phyloP scores from a whole-genome alignment of 2,329 filamentous ascomycete genomes.

The Trichoderma afroharzianum region DNA sequence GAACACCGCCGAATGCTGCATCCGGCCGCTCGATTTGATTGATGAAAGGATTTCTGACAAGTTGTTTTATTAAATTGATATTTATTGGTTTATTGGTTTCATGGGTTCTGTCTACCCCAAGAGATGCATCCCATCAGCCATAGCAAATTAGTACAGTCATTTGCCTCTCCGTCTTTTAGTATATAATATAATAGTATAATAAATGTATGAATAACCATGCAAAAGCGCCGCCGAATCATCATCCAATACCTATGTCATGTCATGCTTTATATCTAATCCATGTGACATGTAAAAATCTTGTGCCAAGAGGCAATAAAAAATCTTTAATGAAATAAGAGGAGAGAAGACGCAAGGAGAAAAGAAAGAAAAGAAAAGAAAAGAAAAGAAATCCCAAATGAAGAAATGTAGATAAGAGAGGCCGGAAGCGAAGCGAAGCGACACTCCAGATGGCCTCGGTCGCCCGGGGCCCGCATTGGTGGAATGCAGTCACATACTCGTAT shows the following conservation, averaged over 20 bases:
- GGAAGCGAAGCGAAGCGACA: not conserved
- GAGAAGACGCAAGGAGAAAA: not conserved
- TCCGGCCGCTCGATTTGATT: not conserved
- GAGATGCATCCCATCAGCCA: not conserved
- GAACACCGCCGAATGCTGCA: not conserved
- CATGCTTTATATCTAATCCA: conserved; percentile 8
- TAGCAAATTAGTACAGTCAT: not conserved
- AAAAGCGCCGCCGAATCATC: not conserved
- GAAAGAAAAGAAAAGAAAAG: not conserved
- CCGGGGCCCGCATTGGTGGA: conserved; percentile 3
- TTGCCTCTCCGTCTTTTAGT: not conserved
- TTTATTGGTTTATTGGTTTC: not conserved
- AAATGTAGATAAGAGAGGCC: not conserved
- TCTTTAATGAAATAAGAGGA: not conserved
- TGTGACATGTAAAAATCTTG: not conserved
- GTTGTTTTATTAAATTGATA: not conserved
- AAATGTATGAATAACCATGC: not conserved
- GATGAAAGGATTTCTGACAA: not conserved
- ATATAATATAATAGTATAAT: not conserved
- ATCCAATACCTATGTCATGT: not conserved
- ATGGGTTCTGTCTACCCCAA: conserved; percentile 5
- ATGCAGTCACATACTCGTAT: conserved; percentile 1
- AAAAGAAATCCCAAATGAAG: not conserved
- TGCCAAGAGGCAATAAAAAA: not conserved
- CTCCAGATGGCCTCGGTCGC: not conserved